phyloP scores from a whole-genome alignment of 495 filamentous ascomycete genomes.

The Neurospora sp. region DNA sequence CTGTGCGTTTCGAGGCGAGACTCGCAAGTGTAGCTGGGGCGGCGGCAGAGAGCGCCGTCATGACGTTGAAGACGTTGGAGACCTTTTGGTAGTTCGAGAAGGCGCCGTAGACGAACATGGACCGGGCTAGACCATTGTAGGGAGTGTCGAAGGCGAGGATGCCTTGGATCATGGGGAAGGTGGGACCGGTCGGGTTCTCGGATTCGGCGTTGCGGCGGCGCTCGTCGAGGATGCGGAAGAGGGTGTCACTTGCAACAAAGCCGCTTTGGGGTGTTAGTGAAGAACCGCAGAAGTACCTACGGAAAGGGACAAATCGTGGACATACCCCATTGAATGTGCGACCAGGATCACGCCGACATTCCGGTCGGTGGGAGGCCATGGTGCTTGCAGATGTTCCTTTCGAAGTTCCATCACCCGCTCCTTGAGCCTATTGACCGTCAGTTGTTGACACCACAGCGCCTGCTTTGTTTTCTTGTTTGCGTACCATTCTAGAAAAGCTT shows the following conservation, averaged over 20 bases:
- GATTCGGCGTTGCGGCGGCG: conserved; percentile 18
- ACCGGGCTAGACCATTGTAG: conserved; percentile 78
- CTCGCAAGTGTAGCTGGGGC: conserved; percentile 39
- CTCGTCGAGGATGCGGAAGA: conserved; percentile 47
- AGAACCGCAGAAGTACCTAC: no score
- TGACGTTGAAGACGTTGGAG: conserved; percentile 60
- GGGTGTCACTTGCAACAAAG: conserved; percentile 79
- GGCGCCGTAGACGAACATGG: conserved; percentile 82
- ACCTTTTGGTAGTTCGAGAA: conserved; percentile 81
- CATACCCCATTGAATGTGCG: conserved; percentile 84
- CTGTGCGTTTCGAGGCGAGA: conserved; percentile 27
- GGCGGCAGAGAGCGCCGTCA: conserved; percentile 46
- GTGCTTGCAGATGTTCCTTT: conserved; percentile 61
- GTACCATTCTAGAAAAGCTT: conserved; percentile 74
- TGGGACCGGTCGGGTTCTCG: conserved; percentile 19
- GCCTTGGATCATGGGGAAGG: conserved; percentile 64
- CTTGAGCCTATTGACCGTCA: conserved; percentile 53
- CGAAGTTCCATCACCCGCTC: conserved; percentile 78
- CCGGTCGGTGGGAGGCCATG: conserved; percentile 79
- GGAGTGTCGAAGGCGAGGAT: conserved; percentile 92
- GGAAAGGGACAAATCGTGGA: not conserved
- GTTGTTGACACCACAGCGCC: not conserved
- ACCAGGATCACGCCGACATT: conserved; percentile 73
- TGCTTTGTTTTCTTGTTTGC: not conserved
- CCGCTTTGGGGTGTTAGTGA: conserved; percentile 35